Evolutionary conservation across 371 early-diverging fungal species (phyloP).

Genomic region (Mortierella sp.): DNA sequence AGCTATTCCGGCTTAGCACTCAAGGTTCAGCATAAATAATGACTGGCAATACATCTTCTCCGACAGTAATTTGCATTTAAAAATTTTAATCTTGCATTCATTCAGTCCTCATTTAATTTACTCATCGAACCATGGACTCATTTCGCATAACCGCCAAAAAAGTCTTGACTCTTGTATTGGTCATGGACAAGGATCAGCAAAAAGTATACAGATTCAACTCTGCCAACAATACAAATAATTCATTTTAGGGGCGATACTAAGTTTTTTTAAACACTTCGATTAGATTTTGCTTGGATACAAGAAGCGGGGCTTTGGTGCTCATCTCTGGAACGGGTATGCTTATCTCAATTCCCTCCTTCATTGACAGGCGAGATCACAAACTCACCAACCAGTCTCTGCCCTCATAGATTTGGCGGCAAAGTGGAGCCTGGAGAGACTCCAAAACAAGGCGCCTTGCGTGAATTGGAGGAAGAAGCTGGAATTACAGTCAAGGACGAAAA

Average conservation of each 20-base stretch:
- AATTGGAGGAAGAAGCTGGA: conserved; percentile 76
- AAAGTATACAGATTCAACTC: conserved; percentile 10
- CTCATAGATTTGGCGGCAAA: conserved; percentile 76
- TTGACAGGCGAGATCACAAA: not conserved
- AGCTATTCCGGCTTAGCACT: not conserved
- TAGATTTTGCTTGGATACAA: conserved; percentile 79
- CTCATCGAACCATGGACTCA: conserved; percentile 22
- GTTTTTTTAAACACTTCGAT: not conserved
- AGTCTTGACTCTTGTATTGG: conserved; percentile 47
- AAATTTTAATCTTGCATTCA: not conserved
- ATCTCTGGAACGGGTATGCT: conserved; percentile 71
- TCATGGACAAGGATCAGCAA: conserved; percentile 44
- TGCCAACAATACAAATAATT: not conserved
- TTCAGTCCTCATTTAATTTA: not conserved
- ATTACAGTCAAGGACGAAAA: conserved; percentile 59
- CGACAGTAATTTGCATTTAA: too few species aligned
- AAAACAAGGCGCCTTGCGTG: conserved; percentile 72
- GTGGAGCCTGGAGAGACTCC: conserved; percentile 76
- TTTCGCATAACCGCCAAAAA: conserved; percentile 46
- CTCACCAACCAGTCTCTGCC: not conserved
- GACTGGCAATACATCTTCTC: not conserved
- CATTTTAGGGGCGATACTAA: not conserved
- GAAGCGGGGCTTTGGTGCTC: conserved; percentile 80
- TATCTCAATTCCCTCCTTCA: not conserved
- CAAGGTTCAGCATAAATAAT: not conserved